A percentile compares a stretch with the other conserved stretches of the same genome.
Conservation (phyloP, 192 early-diverging fungal genomes). For the Coemansia sp. region DNA sequence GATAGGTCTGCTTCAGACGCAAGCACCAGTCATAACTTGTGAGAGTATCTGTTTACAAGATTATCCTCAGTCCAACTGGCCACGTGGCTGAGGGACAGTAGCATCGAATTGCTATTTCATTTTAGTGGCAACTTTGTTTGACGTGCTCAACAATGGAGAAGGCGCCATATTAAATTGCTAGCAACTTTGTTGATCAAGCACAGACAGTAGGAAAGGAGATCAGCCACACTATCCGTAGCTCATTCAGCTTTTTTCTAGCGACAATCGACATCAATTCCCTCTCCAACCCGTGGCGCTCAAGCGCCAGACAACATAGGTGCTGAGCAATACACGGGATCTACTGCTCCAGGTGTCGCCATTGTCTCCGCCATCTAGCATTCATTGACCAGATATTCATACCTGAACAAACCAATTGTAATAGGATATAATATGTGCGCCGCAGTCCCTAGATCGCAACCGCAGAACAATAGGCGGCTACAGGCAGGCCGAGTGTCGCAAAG, state of each 20-base stretch:
- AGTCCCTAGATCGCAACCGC: neutral
- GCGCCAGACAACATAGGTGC: neutral
- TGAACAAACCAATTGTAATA: neutral
- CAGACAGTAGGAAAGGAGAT: neutral
- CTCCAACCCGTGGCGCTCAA: neutral
- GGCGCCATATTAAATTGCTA: constrained; percentile 6
- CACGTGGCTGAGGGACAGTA: neutral
- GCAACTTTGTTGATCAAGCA: neutral
- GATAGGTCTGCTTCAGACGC: neutral
- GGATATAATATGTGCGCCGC: neutral
- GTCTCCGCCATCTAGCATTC: neutral
- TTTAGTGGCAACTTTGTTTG: constrained; percentile 1
- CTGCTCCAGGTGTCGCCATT: neutral
- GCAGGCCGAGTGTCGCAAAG: neutral
- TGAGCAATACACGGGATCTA: neutral
- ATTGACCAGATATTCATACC: neutral
- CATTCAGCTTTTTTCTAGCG: neutral
- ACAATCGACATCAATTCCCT: neutral
- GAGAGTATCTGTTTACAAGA: neutral
- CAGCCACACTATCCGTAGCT: neutral
- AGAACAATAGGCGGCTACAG: neutral
- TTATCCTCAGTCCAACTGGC: neutral
- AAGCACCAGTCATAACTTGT: neutral
- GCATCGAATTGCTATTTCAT: neutral
- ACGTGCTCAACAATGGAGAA: neutral